These are phyloP conservation scores for Trichoderma koningii DNA, from an alignment of 2,329 filamentous ascomycete species.

Conservation along the genomic window DNA sequence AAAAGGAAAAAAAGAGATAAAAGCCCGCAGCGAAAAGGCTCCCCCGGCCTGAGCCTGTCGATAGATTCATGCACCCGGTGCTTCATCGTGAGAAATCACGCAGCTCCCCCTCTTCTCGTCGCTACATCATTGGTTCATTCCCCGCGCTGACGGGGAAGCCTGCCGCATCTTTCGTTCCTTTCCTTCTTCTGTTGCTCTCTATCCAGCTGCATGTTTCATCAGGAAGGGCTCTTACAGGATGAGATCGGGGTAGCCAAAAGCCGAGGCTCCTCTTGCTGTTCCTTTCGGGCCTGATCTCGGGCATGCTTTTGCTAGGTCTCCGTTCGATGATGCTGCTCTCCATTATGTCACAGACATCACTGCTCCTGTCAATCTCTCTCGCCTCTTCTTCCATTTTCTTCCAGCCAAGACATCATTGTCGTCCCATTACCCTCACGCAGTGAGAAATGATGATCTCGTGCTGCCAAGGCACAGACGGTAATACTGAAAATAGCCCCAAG, in stretches of 20 bases:
- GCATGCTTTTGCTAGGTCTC: no score
- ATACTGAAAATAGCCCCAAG: neutral
- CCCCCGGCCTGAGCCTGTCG: neutral
- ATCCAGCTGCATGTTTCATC: slow-evolving; percentile 11
- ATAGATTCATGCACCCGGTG: slow-evolving; percentile 11
- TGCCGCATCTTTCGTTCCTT: neutral
- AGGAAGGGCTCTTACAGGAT: neutral
- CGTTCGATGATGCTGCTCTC: no score
- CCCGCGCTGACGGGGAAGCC: slow-evolving; percentile 17
- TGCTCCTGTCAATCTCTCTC: neutral
- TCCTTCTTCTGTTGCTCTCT: neutral
- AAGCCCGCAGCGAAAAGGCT: neutral
- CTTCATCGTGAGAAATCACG: slow-evolving; percentile 23
- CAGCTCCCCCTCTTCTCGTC: neutral
- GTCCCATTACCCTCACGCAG: neutral
- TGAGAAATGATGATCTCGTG: neutral
- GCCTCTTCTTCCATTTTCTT: neutral
- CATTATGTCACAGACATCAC: neutral
- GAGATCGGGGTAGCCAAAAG: neutral
- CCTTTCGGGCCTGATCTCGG: neutral
- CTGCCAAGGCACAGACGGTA: neutral
- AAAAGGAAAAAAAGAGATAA: neutral
- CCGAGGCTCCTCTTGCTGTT: neutral
- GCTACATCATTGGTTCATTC: neutral
- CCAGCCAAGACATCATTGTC: no score